Evolutionary conservation across 75 land plant genomes (phyloP).

Genomic region (Cupressus sempervirens): DNA sequence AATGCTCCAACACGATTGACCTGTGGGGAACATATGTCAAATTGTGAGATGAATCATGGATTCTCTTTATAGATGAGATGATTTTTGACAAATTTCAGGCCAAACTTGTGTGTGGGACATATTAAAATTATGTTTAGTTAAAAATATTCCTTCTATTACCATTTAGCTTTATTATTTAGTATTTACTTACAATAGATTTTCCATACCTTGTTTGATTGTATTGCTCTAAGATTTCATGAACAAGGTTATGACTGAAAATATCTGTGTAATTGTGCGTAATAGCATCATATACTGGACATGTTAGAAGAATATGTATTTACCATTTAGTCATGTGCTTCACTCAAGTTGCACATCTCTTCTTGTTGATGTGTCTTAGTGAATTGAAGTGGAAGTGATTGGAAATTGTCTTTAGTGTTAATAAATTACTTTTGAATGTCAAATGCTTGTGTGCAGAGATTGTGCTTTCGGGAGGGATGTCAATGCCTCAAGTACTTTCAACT

Average conservation of each 20-base stretch:
- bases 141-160: not conserved
- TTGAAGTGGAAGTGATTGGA: not conserved
- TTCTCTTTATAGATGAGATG: not conserved
- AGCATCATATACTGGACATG: not conserved
- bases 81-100: not conserved
- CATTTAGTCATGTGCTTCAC: not conserved
- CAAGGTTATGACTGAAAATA: not conserved
- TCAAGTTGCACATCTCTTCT: not conserved
- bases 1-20: no score
- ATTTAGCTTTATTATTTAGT: not conserved
- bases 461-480: slow-evolving; percentile 50
- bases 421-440: slow-evolving; percentile 5
- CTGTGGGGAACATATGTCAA: no score
- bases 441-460: slow-evolving; percentile 40
- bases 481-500: slow-evolving; percentile 44
- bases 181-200: not conserved
- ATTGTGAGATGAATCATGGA: no score
- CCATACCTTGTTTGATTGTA: not conserved
- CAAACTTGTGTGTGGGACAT: not conserved
- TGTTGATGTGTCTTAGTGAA: not conserved
- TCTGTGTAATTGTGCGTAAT: not conserved
- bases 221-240: no score
- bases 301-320: not conserved
- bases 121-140: not conserved
- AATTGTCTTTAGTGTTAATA: not conserved